Base-by-base conservation (phyloP, 345 rosid species). In the Pelargonium nanum region DNA sequence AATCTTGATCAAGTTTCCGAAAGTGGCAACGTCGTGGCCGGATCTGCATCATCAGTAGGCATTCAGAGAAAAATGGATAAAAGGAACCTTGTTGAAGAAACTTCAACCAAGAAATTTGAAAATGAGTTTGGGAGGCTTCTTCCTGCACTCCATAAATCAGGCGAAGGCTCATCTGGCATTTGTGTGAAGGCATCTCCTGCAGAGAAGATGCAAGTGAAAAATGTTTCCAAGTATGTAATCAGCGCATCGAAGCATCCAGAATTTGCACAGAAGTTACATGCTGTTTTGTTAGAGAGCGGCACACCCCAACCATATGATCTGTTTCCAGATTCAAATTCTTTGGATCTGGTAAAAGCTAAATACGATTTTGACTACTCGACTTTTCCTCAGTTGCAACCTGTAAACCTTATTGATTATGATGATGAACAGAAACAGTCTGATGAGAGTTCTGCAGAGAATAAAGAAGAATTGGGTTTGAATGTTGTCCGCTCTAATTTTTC, bases 201-300 rank as follows among this genome's bases (percentile, higher is more conserved):
- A 4, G 89, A 88, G 69, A 86, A 81, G 70, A 86, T 81, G 48
- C 88, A 86, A 80, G 94, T 86, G 44, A 84, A 91, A 65, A 83
- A 84, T 77, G 91, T 88, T 67, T 88, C 96, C 4, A 80, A 83
- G 69, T 91, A 84, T 68, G 98, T 91, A 69, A 83, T 86, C 59
- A 84, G 79, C 72, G 97, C 96, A 23, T 88, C 97, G n/a, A 91
- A 88, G 79, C 74, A 91, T 74, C 94, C 96, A 45, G 94, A 86
- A 55, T 88, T 91, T 73, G 94, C 97, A 9, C 89, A 84, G 81
- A 88, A 91, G 71, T 72, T 91, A 62, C 97, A 84, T 65, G 94
- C 94, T 56, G 89, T 91, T 69, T 76, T 86, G 81, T 74, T 81
- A 68, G 96, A 88, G 71, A 86, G 96, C 76, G 97, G 94, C 59